These are phyloP conservation scores for Bryopsis sp. DNA, from an alignment of 139 green algal genomes.

Conservation along the genomic window DNA sequence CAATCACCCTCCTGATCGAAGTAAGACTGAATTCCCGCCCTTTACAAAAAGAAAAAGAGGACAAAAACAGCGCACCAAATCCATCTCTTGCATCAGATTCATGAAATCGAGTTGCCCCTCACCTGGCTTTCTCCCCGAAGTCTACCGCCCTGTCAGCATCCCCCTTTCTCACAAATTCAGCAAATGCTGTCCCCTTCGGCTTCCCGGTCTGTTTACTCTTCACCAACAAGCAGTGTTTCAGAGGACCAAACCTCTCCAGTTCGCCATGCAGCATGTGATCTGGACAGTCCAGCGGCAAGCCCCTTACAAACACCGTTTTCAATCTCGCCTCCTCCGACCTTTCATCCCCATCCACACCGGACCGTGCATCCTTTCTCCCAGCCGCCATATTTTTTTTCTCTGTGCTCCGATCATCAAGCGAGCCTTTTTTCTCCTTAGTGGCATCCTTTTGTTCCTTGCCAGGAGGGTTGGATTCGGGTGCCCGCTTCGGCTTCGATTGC, in stretches of 20 bases:
- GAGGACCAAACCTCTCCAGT: conserved; percentile 10
- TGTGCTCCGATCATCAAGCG: no score
- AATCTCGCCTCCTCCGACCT: no score
- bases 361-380: no score
- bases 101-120: not conserved
- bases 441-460: no score
- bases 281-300: not conserved
- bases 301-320: conserved; percentile 16
- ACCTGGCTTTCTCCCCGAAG: not conserved
- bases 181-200: conserved; percentile 4
- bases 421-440: no score
- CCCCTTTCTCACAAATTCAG: not conserved
- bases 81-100: no score
- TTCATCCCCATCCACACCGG: no score
- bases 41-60: not conserved
- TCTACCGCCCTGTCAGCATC: not conserved
- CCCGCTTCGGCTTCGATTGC: no score
- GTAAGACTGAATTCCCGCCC: not conserved
- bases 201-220: conserved; percentile 9
- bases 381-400: no score
- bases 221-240: conserved; percentile 4
- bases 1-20: not conserved
- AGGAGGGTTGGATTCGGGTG: no score
- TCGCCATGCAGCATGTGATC: not conserved
- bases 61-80: not conserved